Conservation (phyloP, 2,329 filamentous ascomycete genomes). For the Colletotrichum gloeosporioides region DNA sequence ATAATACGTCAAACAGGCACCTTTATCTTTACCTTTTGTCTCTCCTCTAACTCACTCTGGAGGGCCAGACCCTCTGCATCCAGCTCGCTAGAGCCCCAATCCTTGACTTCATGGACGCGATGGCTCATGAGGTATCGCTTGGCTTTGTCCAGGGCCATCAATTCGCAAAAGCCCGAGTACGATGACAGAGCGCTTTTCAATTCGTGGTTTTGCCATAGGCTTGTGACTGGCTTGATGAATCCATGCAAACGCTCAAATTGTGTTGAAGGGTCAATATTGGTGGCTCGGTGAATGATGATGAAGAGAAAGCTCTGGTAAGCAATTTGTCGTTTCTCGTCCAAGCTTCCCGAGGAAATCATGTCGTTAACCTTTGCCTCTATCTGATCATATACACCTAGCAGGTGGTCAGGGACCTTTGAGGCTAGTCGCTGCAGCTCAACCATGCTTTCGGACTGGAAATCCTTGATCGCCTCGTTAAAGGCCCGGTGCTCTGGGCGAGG, state of each 20-base stretch:
- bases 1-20: background rate
- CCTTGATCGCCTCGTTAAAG: conserved; percentile 89
- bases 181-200: conserved; percentile 74
- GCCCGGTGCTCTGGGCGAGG: conserved; percentile 72
- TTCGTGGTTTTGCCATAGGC: conserved; percentile 77
- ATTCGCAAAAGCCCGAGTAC: conserved; percentile 79
- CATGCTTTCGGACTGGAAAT: conserved; percentile 84
- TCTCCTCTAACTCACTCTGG: conserved; percentile 79
- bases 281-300: conserved; percentile 89
- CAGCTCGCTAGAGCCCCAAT: conserved; percentile 82
- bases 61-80: conserved; percentile 81
- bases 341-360: conserved; percentile 72
- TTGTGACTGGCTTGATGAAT: conserved; percentile 83
- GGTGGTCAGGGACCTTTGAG: conserved; percentile 88
- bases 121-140: conserved; percentile 78
- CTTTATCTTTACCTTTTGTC: conserved; percentile 63
- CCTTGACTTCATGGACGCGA: conserved; percentile 75
- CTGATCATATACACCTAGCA: conserved; percentile 86
- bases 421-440: conserved; percentile 89
- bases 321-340: conserved; percentile 84
- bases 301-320: conserved; percentile 92
- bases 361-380: conserved; percentile 84
- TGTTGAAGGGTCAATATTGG: conserved; percentile 71
- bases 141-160: conserved; percentile 81
- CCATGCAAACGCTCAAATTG: conserved; percentile 75